Base-by-base conservation (phyloP, 169 alveolate species). In the Haemoproteus tartakovskyi region DNA sequence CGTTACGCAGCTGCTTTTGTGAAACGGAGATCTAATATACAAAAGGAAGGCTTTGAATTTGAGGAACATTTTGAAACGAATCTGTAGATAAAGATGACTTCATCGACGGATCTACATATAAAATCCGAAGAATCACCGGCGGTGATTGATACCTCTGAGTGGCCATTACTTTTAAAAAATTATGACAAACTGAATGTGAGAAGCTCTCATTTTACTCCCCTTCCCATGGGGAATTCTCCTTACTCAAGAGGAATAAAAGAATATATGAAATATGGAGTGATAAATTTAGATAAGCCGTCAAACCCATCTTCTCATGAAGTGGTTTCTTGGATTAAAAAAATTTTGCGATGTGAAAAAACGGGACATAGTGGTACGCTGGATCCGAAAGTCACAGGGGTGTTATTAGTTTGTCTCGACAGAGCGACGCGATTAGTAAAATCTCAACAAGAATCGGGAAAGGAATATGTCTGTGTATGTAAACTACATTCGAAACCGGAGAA, bases 291-390 rank as follows among this genome's bases (percentile, higher is more conserved):
- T 90, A 97, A 98, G 92, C 99, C 99, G 37, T 95, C 99, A 38
- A 98, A 98, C 89, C 99, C 99, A 21, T 96, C 99, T 14, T 96
- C 99, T 40, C 99, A 98, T 88, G 99, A 98, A 90, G 95, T 90
- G 2, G 99, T 98, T n/a, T 98, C 99, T 11, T 98, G 99, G 99
- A 94, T 98, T 37, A 98, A 97, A 88, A 94, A 96, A 74, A 97
- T 98, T 51, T 91, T 97, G 86, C 94, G 97, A 74, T 97, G 98
- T 60, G 99, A 98, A 83, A 98, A 98, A 93, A 98, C 99, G 18
- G 99, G 99, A 16, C 99, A 98, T 90, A 90, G 97, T 78, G 99
- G 99, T 40, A 97, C 99, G n/a, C 91, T 98, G 46, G 99, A 98
- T 85, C 99, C 99, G 5, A 98, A 98, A 88, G 99, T 98, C 36